Conservation (phyloP, 2,329 filamentous ascomycete genomes). For the Xylariales sp. region DNA sequence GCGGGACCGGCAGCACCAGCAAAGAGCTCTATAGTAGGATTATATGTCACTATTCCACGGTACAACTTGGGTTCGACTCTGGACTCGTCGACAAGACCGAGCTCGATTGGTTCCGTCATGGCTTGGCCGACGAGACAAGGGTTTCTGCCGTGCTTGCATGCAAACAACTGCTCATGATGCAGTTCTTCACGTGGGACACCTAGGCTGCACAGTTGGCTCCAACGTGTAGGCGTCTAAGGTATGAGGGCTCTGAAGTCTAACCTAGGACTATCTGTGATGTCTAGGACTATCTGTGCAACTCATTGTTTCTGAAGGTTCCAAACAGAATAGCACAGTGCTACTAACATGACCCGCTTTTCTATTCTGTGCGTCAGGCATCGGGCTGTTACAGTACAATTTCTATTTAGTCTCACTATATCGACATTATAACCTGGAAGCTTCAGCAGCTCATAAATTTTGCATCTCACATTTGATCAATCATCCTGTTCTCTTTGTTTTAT, state of each 20-base stretch:
- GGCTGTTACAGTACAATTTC: not conserved
- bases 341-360: constrained; percentile 41
- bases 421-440: not conserved
- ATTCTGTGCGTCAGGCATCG: not conserved
- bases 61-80: constrained; percentile 66
- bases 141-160: constrained; percentile 23
- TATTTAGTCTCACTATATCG: not conserved
- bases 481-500: not conserved
- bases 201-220: not conserved
- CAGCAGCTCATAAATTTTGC: not conserved
- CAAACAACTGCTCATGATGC: constrained; percentile 38
- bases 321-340: constrained; percentile 17
- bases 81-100: constrained; percentile 67
- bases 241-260: not conserved
- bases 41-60: constrained; percentile 74
- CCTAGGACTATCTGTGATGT: no score
- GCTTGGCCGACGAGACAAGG: constrained; percentile 33
- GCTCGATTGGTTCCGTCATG: constrained; percentile 50
- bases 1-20: constrained; percentile 76
- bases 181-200: constrained; percentile 12
- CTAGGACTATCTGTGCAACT: not conserved
- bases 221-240: not conserved
- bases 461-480: not conserved
- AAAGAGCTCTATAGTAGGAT: constrained; percentile 87
- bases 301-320: constrained; percentile 6